Evolutionary conservation across 352 stramenopile species (phyloP).

Genomic region (Phytophthora aleatoria): DNA sequence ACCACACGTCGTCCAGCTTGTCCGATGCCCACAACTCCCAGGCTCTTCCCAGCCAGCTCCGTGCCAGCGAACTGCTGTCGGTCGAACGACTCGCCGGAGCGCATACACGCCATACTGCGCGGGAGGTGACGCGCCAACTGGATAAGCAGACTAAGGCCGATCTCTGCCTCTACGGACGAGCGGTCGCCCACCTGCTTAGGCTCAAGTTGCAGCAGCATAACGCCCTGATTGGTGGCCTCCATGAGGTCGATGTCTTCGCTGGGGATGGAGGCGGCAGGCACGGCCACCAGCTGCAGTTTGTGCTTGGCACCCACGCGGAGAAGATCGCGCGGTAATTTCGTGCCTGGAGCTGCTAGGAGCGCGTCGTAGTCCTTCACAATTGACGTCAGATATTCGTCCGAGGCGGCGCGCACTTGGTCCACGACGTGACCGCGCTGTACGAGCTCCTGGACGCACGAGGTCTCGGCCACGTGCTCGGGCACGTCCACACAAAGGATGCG

Average conservation of each 20-base stretch:
- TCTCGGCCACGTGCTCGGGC: constrained; percentile 49
- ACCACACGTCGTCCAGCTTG: constrained; percentile 74
- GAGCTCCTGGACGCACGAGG: constrained; percentile 66
- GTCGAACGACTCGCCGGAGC: constrained; percentile 30
- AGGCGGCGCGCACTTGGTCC: constrained; percentile 49
- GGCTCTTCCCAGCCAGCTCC: constrained; percentile 62
- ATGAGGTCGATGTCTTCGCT: constrained; percentile 71
- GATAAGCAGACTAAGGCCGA: constrained; percentile 65
- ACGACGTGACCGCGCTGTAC: constrained; percentile 72
- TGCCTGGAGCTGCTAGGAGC: constrained; percentile 58
- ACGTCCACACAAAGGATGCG: constrained; percentile 75
- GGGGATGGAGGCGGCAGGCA: constrained; percentile 61
- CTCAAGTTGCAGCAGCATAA: constrained; percentile 81
- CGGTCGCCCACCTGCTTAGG: constrained; percentile 73
- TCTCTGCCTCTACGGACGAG: constrained; percentile 78
- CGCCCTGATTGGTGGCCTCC: constrained; percentile 73
- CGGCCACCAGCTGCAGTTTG: constrained; percentile 60
- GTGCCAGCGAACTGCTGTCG: constrained; percentile 63
- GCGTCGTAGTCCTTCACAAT: constrained; percentile 62
- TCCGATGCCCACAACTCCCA: constrained; percentile 77
- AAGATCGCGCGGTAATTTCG: constrained; percentile 49
- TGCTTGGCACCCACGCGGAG: constrained; percentile 45
- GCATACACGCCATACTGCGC: constrained; percentile 47
- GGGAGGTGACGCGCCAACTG: constrained; percentile 68
- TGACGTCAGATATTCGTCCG: constrained; percentile 36